phyloP scores from a whole-genome alignment of 2,329 filamentous ascomycete species.

The Teratosphaeria pseudoeucalypti region DNA sequence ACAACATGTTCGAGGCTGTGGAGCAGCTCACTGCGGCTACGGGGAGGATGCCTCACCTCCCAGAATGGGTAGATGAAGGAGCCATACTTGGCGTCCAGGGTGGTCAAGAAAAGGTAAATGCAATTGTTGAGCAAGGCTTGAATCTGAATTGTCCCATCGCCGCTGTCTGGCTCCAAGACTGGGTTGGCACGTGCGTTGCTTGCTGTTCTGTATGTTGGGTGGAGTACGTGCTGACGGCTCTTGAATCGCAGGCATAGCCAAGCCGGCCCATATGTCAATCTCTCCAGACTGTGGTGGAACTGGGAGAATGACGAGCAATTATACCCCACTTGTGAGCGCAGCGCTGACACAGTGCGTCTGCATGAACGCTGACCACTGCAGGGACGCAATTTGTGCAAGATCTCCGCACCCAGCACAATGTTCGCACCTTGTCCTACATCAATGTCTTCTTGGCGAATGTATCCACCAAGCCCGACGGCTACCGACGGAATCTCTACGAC shows the following conservation, averaged over 20 bases:
- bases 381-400: conserved; percentile 23
- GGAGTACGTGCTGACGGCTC: neutral
- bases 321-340: conserved; percentile 25
- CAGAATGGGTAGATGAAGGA: conserved; percentile 22
- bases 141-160: conserved; percentile 24
- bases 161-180: conserved; percentile 29
- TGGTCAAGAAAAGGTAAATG: conserved; percentile 26
- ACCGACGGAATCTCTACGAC: conserved; percentile 22
- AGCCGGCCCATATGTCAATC: conserved; percentile 24
- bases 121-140: conserved; percentile 24
- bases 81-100: conserved; percentile 30
- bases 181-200: conserved; percentile 21
- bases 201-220: neutral
- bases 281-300: conserved; percentile 31
- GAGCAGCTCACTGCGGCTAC: conserved; percentile 27
- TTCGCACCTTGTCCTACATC: conserved; percentile 26
- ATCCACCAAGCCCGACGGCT: conserved; percentile 25
- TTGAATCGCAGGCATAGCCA: conserved; percentile 16
- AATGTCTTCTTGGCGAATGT: conserved; percentile 29
- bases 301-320: conserved; percentile 28
- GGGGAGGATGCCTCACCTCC: conserved; percentile 25
- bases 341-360: neutral
- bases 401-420: conserved; percentile 23
- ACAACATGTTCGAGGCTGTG: conserved; percentile 22
- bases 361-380: neutral